Evolutionary conservation across 192 early-diverging fungal genomes (phyloP), one percentile per base, ranked within the genome.

Genomic region (Backusella australiensis): DNA sequence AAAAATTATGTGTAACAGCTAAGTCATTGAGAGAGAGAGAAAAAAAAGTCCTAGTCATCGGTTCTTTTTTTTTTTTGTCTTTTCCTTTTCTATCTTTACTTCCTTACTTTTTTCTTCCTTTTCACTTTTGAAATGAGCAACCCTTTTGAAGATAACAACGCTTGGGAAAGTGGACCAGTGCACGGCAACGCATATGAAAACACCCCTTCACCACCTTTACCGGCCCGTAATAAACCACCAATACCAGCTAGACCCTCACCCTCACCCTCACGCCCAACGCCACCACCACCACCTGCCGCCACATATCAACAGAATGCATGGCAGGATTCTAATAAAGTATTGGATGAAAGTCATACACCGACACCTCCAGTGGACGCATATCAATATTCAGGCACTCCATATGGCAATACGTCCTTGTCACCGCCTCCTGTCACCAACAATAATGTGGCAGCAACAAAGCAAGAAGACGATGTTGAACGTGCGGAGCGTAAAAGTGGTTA

Each of bases 361-460:
- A 67, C 65, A 32, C 75, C 73, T 14, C 71, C 41, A 67, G 32
- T 49, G 59, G 41, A 77, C 39, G 75, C 80, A 8, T 82, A 82
- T 52, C 74, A 82, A 69, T 82, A 69, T 65, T 32, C 77, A 26
- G 81, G 81, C 5, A 82, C 81, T 7, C 71, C 74, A 14, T 82
- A 71, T 53, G 77, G 80, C 34, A 82, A 82, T 35, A n/a, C 19
- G 7, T 49, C 34, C 21, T 49, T 49, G 0, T 49, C 46, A n/a
- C 46, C 72, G 71, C 23, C 15, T 34, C n/a, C 42, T 39, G 7
- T 49, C 29, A 0, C 38, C n/a, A 41, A 38, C n/a, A 41, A 38
- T 69, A n/a, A 69, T 35, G 35, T 15, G 63, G 8, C 63, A n/a
- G 7, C 38, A 15, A 32, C 1, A 68, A 56, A 59, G 34, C 65